Evolutionary conservation across 106 monocot species (phyloP).

Genomic region (Alisma plantagoaquatica): DNA sequence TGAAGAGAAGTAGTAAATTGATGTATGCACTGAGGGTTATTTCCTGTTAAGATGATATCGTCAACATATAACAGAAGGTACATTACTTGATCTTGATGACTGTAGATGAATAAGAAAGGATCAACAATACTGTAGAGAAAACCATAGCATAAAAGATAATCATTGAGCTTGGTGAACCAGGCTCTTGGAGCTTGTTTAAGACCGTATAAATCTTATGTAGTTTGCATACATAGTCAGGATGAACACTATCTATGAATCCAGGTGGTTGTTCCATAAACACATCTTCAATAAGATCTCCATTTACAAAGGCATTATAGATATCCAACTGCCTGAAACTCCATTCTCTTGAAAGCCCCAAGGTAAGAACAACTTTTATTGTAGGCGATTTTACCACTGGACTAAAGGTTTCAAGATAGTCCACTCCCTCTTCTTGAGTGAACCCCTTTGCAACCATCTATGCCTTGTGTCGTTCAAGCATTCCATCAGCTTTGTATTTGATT

Average conservation of each 20-base stretch:
- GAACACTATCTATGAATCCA: neutral
- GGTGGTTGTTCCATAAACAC: neutral
- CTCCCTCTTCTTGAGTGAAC: neutral
- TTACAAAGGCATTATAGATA: neutral
- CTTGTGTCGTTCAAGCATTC: neutral
- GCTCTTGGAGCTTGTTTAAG: neutral
- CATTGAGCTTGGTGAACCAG: neutral
- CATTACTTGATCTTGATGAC: neutral
- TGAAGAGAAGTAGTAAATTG: neutral
- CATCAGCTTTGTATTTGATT: neutral
- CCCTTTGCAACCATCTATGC: conserved; percentile 1
- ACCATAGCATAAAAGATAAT: neutral
- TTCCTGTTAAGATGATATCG: neutral
- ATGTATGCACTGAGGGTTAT: neutral
- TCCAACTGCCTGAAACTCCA: neutral
- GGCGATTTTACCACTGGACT: neutral
- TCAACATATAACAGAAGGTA: conserved; percentile 6
- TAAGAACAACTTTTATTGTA: neutral
- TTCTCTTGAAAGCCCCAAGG: neutral
- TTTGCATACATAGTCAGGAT: neutral
- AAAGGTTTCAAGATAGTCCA: too few species aligned
- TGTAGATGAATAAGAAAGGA: neutral
- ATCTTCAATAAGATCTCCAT: neutral
- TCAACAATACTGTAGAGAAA: neutral
- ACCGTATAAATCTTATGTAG: neutral